Evolutionary conservation across 495 filamentous ascomycete genomes (phyloP).

Genomic region (Polyplosphaeria fusca): DNA sequence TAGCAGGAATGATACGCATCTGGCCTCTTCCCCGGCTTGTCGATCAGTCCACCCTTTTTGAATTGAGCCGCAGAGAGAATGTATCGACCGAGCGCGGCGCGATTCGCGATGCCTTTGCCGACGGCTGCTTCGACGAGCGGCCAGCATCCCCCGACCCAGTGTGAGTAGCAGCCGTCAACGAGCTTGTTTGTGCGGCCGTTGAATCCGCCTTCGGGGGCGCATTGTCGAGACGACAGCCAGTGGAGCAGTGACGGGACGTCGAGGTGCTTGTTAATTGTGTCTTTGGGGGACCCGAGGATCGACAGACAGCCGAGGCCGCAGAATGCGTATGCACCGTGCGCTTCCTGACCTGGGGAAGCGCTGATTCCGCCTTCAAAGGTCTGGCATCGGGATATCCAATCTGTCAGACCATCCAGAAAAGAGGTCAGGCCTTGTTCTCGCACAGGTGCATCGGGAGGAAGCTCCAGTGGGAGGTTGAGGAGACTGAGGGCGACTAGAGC

Average conservation of each 20-base stretch:
- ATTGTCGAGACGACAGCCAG: slow-evolving; percentile 87
- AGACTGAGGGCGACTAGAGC: slow-evolving; percentile 77
- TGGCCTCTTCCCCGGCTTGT: slow-evolving; percentile 87
- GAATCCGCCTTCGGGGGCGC: slow-evolving; percentile 87
- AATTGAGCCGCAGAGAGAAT: slow-evolving; percentile 85
- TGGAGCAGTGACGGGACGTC: slow-evolving; percentile 72
- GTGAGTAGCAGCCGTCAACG: slow-evolving; percentile 95
- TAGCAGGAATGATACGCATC: slow-evolving; percentile 95
- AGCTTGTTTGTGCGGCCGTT: slow-evolving; percentile 96
- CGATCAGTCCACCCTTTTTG: slow-evolving; percentile 74
- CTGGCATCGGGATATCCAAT: slow-evolving; percentile 81
- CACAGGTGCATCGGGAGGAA: slow-evolving; percentile 61
- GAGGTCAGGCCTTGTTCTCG: slow-evolving; percentile 47
- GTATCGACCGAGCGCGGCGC: slow-evolving; percentile 81
- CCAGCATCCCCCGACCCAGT: slow-evolving; percentile 96
- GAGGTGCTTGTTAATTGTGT: slow-evolving; percentile 69
- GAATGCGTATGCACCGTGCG: slow-evolving; percentile 95
- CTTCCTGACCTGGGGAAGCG: slow-evolving; percentile 75
- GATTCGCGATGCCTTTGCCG: slow-evolving; percentile 63
- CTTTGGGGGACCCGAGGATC: slow-evolving; percentile 72
- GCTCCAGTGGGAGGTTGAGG: slow-evolving; percentile 73
- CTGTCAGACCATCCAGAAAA: slow-evolving; percentile 65
- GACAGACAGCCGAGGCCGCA: slow-evolving; percentile 85
- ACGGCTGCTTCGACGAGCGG: slow-evolving; percentile 81
- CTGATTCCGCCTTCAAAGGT: slow-evolving; percentile 92